Evolutionary conservation across 2,329 filamentous ascomycete species (phyloP).

Genomic region (Neoarthrinium moseri): DNA sequence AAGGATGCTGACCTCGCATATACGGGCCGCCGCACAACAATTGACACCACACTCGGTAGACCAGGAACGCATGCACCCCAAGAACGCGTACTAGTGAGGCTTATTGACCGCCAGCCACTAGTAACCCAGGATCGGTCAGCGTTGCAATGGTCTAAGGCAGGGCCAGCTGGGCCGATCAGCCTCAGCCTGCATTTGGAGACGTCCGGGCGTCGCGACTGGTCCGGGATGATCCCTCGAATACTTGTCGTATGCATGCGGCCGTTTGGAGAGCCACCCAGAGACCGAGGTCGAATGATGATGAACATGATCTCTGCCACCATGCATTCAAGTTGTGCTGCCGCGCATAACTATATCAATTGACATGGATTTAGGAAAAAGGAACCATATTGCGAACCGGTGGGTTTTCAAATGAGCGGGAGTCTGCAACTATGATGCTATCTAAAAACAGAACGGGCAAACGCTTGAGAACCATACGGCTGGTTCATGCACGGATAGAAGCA

Average conservation of each 20-base stretch:
- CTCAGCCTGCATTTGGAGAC: no score
- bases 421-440: no score
- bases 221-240: no score
- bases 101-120: background rate
- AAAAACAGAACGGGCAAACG: background rate
- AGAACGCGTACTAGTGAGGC: background rate
- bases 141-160: background rate
- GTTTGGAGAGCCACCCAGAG: no score
- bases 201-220: no score
- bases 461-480: background rate
- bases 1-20: slow-evolving; percentile 8
- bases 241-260: no score
- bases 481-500: background rate
- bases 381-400: no score
- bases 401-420: no score
- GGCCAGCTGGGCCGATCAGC: background rate
- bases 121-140: background rate
- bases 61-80: slow-evolving; percentile 5
- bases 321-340: background rate
- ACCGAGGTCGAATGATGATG: no score
- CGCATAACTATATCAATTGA: no score
- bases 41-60: background rate
- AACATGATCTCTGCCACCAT: background rate
- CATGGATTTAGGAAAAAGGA: no score
- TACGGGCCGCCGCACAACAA: slow-evolving; percentile 8